Evolutionary conservation across 371 early-diverging fungal genomes (phyloP).

Genomic region (Mycotypha africana): DNA sequence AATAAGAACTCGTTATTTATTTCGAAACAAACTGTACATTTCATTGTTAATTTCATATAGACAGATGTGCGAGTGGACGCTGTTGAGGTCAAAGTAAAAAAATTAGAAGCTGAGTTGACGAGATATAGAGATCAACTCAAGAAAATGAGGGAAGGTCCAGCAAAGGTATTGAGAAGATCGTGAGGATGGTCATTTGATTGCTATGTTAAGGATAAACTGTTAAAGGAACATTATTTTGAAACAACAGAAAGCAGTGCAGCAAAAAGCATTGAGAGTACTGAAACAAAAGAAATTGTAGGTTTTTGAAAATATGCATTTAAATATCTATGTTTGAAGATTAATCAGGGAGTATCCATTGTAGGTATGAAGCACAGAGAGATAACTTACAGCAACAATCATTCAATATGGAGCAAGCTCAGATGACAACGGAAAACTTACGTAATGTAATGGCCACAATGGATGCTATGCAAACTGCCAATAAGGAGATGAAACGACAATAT

Average conservation of each 20-base stretch:
- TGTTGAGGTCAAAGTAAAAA: constrained; percentile 88
- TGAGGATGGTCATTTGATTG: background rate
- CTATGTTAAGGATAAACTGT: background rate
- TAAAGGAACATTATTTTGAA: background rate
- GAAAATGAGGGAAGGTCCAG: constrained; percentile 91
- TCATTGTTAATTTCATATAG: constrained; percentile 25
- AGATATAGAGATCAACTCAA: constrained; percentile 90
- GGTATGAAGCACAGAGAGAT: constrained; percentile 89
- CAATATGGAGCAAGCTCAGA: constrained; percentile 95
- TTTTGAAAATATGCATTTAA: too few relatives aligned
- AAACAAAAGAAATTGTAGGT: constrained; percentile 87
- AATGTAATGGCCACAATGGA: constrained; percentile 91
- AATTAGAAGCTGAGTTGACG: constrained; percentile 88
- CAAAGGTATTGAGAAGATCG: constrained; percentile 60
- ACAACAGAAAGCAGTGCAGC: constrained; percentile 78
- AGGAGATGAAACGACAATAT: constrained; percentile 91
- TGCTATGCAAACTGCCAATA: constrained; percentile 92
- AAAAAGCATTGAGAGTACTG: constrained; percentile 83
- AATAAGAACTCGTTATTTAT: background rate
- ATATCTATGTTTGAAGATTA: background rate
- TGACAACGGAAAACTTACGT: constrained; percentile 92
- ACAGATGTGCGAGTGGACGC: constrained; percentile 81
- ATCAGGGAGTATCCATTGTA: constrained; percentile 18
- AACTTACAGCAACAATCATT: constrained; percentile 92
- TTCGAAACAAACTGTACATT: background rate